Percentiles rank a stretch among this genome's conserved stretches.
These are phyloP conservation scores for Russula vinacea DNA, from an alignment of 768 basidiomycete genomes.

Conservation along the genomic window DNA sequence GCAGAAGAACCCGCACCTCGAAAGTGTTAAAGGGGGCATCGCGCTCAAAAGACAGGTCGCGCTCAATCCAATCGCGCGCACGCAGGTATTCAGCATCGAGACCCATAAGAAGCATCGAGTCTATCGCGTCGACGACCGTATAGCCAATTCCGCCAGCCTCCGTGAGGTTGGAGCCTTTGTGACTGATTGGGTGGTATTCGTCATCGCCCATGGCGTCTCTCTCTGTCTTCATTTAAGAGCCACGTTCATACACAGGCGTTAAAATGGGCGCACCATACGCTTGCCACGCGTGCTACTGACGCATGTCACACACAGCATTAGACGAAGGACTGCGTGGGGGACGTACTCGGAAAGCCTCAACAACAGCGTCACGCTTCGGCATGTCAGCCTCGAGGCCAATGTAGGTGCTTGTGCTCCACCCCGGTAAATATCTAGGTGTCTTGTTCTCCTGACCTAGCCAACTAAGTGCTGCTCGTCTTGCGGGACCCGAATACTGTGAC, in stretches of 20 bases:
- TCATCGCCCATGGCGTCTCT: slow-evolving; percentile 88
- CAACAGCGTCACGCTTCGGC: slow-evolving; percentile 63
- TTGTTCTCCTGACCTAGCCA: slow-evolving; percentile 19
- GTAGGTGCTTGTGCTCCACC: slow-evolving; percentile 21
- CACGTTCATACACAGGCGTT: slow-evolving; percentile 25
- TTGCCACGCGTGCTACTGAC: slow-evolving; percentile 71
- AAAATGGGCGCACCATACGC: slow-evolving; percentile 63
- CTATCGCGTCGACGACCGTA: slow-evolving; percentile 83
- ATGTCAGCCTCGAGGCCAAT: slow-evolving; percentile 53
- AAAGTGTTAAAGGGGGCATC: slow-evolving; percentile 85
- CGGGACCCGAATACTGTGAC: background rate
- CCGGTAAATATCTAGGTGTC: slow-evolving; percentile 25
- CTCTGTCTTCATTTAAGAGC: slow-evolving; percentile 46
- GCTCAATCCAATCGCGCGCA: slow-evolving; percentile 73
- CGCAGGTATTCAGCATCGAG: slow-evolving; percentile 73
- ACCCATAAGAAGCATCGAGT: slow-evolving; percentile 84
- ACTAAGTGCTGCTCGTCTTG: background rate
- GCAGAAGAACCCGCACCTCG: slow-evolving; percentile 55
- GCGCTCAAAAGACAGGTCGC: slow-evolving; percentile 67
- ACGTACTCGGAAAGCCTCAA: slow-evolving; percentile 74
- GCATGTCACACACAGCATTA: slow-evolving; percentile 23
- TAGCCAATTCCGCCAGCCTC: slow-evolving; percentile 79
- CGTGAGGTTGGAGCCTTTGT: slow-evolving; percentile 74
- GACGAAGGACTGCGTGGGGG: background rate
- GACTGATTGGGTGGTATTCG: slow-evolving; percentile 85